Conservation (phyloP, 1,139 yeast genomes). For the Hanseniaspora gamundiae region DNA sequence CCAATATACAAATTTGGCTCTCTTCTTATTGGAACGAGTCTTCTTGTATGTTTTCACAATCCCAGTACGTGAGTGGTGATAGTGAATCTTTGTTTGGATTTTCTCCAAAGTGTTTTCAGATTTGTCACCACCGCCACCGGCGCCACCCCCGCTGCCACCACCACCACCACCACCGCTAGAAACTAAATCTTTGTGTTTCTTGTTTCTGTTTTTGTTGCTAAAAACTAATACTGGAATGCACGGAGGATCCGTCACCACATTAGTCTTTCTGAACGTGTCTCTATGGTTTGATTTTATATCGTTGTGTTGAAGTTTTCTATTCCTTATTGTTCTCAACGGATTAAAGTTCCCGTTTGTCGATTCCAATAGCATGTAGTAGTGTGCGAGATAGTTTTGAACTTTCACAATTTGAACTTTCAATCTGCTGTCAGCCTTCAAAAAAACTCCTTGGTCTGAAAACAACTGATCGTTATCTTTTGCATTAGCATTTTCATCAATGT, state of each 20-base stretch:
- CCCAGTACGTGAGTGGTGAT: not conserved
- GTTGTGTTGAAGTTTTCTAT: slow-evolving; percentile 37
- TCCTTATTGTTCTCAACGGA: slow-evolving; percentile 69
- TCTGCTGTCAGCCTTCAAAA: not conserved
- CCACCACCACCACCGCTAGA: too few relatives aligned
- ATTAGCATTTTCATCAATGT: not conserved
- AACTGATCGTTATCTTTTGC: not conserved
- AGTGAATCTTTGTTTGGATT: not conserved
- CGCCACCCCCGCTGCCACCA: too few relatives aligned
- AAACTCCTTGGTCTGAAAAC: not conserved
- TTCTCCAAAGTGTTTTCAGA: not conserved
- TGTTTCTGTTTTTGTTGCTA: slow-evolving; percentile 28
- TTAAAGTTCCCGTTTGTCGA: slow-evolving; percentile 52
- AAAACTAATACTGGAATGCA: slow-evolving; percentile 48
- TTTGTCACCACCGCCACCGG: too few relatives aligned
- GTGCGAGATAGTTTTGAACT: slow-evolving; percentile 19
- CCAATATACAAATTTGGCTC: slow-evolving; percentile 10
- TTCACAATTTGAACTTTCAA: slow-evolving; percentile 1
- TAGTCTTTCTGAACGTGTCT: slow-evolving; percentile 2
- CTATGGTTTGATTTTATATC: not conserved
- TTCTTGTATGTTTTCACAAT: not conserved
- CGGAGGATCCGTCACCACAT: slow-evolving; percentile 17
- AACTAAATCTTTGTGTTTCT: not conserved
- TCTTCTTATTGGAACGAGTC: not conserved
- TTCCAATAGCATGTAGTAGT: slow-evolving; percentile 20